Conservation (phyloP, 495 filamentous ascomycete species). For the Hypoxylon rickii region DNA sequence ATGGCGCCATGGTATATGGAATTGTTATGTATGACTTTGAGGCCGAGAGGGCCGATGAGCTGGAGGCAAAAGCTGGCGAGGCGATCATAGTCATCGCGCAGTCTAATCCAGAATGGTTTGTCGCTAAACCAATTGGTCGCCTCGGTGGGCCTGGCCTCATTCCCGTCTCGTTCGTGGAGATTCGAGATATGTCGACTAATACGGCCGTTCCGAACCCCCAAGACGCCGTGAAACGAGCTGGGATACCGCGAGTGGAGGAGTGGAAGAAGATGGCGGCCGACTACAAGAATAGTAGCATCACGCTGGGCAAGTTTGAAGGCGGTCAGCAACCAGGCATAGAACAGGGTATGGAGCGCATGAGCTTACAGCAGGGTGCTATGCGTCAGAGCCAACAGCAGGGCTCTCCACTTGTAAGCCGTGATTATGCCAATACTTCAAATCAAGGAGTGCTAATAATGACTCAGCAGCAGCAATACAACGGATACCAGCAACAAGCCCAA, state of each 20-base stretch:
- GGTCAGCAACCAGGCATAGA: conserved; percentile 56
- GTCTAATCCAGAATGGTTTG: conserved; percentile 99
- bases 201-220: conserved; percentile 79
- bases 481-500: conserved; percentile 31
- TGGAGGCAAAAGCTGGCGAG: conserved; percentile 93
- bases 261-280: conserved; percentile 99
- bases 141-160: conserved; percentile 94
- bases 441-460: conserved; percentile 24
- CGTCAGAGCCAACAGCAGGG: conserved; percentile 52
- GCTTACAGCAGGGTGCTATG: conserved; percentile 57
- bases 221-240: conserved; percentile 85
- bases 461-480: conserved; percentile 33
- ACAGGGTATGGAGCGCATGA: conserved; percentile 80
- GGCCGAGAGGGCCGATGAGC: conserved; percentile 90
- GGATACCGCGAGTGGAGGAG: conserved; percentile 96
- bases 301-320: conserved; percentile 84
- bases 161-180: conserved; percentile 95
- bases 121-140: conserved; percentile 95
- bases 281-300: conserved; percentile 99
- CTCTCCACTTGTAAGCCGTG: conserved; percentile 46
- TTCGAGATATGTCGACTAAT: conserved; percentile 89
- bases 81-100: conserved; percentile 98
- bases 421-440: conserved; percentile 2
- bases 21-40: conserved; percentile 97
- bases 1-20: conserved; percentile 91